phyloP scores from a whole-genome alignment of 441 rosid species.

The Erodium trifolium region DNA sequence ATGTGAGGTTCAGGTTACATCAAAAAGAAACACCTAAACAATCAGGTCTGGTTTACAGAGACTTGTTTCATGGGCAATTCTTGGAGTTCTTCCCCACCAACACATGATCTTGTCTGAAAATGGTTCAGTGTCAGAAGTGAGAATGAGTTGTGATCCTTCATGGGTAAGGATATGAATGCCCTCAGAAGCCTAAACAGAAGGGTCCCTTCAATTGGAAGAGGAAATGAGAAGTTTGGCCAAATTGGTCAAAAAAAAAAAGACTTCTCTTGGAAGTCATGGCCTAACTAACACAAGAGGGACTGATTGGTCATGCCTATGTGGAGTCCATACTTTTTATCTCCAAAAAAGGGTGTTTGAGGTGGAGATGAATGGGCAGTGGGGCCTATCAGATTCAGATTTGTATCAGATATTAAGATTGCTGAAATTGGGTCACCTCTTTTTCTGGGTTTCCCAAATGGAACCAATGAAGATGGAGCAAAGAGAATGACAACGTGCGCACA shows the following conservation, averaged over 20 bases:
- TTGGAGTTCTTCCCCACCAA: not conserved
- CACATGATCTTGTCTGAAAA: not conserved
- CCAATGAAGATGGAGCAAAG: not conserved
- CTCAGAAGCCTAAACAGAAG: not conserved
- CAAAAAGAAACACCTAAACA: not conserved
- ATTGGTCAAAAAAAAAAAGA: not conserved
- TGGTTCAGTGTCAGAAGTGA: not conserved
- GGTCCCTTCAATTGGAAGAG: not conserved
- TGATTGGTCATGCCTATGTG: not conserved
- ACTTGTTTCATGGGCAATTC: not conserved
- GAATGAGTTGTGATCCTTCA: not conserved
- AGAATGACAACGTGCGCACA: slow-evolving; percentile 2
- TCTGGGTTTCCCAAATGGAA: not conserved
- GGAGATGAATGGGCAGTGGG: slow-evolving; percentile 6
- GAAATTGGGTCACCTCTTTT: not conserved
- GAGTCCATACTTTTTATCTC: not conserved
- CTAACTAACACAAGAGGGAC: not conserved
- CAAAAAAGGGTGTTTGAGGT: not conserved
- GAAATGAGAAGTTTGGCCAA: not conserved
- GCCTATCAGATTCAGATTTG: not conserved
- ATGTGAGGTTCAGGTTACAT: not conserved
- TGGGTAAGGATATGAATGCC: not conserved
- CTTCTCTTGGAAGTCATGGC: slow-evolving; percentile 5
- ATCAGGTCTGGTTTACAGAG: not conserved
- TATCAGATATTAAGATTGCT: not conserved